Base-by-base conservation (phyloP, 768 basidiomycete species). In the Astraeus odoratus region DNA sequence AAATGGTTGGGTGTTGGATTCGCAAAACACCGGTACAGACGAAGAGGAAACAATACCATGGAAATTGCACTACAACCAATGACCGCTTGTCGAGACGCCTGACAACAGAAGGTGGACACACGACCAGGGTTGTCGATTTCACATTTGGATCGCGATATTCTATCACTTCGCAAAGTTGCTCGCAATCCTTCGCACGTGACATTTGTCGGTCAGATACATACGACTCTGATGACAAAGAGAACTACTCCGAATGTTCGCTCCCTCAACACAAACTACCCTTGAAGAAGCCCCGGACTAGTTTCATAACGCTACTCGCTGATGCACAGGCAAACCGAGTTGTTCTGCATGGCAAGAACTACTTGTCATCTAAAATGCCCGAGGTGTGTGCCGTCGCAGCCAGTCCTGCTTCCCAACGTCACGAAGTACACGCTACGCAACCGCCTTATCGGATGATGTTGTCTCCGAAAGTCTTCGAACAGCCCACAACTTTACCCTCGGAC, bases 1-100 rank as follows among this genome's bases (percentile, higher is more conserved):
- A 67, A 42, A 61, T 65, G 52, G 56, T 74, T 5, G 69, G 63
- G 2, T 68, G 68, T 47, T 77, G 74, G 73, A 61, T 74, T 31
- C 65, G 63, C 22, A 65, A 58, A 45, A 64, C 69, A 2, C 68
- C 69, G 22, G 38, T 53, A 25, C 53, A 52, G 5, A 64, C 59
- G 47, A 65, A 52, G 34, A 50, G 22, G 43, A 57, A 39, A 51
- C 44, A 47, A 15, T 43, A 46, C 20, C 39, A 48, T 1, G 31
- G 30, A 38, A 27, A 10, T 16, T 43, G 31, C 23, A 44, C 42
- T 38, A 42, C 29, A 6, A 7, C 25, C 15, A 25, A 34, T 25
- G 18, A 26, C 20, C 26, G 8, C 20, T 29, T 23, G 3, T 33
- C 5, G 16, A 34, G 20, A 38, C 22, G 25, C 18, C 33, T 35